Conservation (phyloP, 1,139 yeast species). For the Suhomyces bribrorum region DNA sequence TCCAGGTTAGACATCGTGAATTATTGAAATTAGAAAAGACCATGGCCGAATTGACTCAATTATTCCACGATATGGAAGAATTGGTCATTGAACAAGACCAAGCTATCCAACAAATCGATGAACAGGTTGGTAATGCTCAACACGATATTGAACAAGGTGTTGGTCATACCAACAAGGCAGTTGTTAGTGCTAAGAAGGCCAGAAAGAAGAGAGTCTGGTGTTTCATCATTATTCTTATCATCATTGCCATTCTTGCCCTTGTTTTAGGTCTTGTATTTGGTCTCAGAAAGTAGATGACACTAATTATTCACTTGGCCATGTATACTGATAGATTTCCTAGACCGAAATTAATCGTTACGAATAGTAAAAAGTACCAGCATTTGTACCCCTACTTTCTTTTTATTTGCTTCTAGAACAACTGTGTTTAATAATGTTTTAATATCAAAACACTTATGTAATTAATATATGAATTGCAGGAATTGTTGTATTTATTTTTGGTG, state of each 20-base stretch:
- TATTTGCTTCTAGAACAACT: conserved; percentile 7
- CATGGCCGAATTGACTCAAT: conserved; percentile 92
- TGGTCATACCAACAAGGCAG: conserved; percentile 91
- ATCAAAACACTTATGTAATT: background rate
- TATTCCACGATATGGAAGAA: conserved; percentile 95
- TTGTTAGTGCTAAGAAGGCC: conserved; percentile 82
- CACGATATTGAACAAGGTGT: conserved; percentile 92
- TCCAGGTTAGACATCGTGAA: conserved; percentile 94
- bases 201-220: conserved; percentile 94
- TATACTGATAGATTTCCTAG: conserved; percentile 12
- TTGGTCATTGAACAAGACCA: conserved; percentile 95
- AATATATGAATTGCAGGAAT: background rate
- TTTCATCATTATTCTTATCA: conserved; percentile 60
- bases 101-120: conserved; percentile 79
- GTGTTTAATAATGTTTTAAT: conserved; percentile 11
- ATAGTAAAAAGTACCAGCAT: conserved; percentile 11
- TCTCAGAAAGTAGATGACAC: conserved; percentile 19
- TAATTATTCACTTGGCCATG: conserved; percentile 5
- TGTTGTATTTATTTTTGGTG: no score
- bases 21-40: conserved; percentile 92
- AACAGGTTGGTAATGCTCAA: conserved; percentile 81
- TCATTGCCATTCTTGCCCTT: conserved; percentile 66
- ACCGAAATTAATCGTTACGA: conserved; percentile 10
- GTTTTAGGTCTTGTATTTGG: conserved; percentile 57
- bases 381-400: conserved; percentile 1